Percentiles rank a stretch among this genome's conserved stretches.
phyloP scores from a whole-genome alignment of 352 stramenopile species.

The Pythium aquatile region DNA sequence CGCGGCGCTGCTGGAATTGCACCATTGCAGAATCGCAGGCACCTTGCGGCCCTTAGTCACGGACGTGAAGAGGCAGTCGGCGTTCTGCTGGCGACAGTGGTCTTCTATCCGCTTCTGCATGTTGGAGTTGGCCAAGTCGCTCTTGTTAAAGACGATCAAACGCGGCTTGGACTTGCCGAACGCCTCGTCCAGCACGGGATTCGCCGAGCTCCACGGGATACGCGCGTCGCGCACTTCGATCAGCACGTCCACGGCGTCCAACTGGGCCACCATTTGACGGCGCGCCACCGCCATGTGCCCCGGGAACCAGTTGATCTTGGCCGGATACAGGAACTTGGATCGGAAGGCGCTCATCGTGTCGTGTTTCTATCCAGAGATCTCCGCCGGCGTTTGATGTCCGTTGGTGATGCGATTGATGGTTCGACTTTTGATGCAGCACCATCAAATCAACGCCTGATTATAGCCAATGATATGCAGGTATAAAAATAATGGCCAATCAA shows the following conservation, averaged over 20 bases:
- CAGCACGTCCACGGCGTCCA: conserved; percentile 79
- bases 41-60: conserved; percentile 76
- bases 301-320: conserved; percentile 89
- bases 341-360: conserved; percentile 61
- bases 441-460: conserved; percentile 14
- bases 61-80: conserved; percentile 77
- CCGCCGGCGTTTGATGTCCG: neutral
- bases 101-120: conserved; percentile 75
- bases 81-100: conserved; percentile 47
- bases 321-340: conserved; percentile 71
- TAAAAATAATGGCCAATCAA: neutral
- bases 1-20: conserved; percentile 62
- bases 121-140: conserved; percentile 82
- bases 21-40: conserved; percentile 78
- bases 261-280: conserved; percentile 77
- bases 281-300: conserved; percentile 83
- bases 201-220: conserved; percentile 82
- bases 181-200: conserved; percentile 73
- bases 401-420: neutral
- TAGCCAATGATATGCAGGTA: conserved; percentile 18
- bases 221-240: conserved; percentile 84
- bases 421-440: conserved; percentile 3
- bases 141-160: conserved; percentile 88
- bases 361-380: neutral
- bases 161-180: conserved; percentile 78